Conservation (phyloP, 305 asterid species). For the Caryopteris hybrid region DNA sequence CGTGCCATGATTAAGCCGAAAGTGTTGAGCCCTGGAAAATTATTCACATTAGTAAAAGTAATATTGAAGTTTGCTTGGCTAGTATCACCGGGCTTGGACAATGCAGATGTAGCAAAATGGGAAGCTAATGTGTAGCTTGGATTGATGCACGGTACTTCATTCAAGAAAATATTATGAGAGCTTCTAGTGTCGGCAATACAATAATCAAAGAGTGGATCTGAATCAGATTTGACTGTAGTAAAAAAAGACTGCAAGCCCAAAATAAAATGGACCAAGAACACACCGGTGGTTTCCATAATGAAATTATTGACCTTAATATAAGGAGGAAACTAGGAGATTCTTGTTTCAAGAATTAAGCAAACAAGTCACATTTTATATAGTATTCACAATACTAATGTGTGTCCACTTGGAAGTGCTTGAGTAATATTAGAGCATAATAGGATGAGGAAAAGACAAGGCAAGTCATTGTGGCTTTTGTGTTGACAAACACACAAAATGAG, state of each 20-base stretch:
- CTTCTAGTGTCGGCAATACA: slow-evolving; percentile 33
- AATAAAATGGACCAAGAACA: slow-evolving; percentile 12
- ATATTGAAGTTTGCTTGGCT: slow-evolving; percentile 23
- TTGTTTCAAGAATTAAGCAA: neutral
- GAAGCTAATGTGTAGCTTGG: slow-evolving; percentile 29
- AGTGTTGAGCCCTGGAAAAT: slow-evolving; percentile 49
- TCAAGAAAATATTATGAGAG: slow-evolving; percentile 14
- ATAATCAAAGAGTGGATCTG: slow-evolving; percentile 48
- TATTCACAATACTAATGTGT: neutral
- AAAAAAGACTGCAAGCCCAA: slow-evolving; percentile 15
- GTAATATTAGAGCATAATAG: slow-evolving; percentile 44
- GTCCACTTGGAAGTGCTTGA: slow-evolving; percentile 24
- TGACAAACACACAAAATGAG: neutral
- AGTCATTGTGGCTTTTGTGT: no score
- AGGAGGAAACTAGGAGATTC: neutral
- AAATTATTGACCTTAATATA: no score
- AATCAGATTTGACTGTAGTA: slow-evolving; percentile 27
- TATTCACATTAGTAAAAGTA: slow-evolving; percentile 20
- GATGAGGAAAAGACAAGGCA: slow-evolving; percentile 27
- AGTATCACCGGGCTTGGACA: slow-evolving; percentile 33
- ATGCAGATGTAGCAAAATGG: slow-evolving; percentile 36
- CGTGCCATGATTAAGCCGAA: slow-evolving; percentile 46
- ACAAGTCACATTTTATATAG: slow-evolving; percentile 7
- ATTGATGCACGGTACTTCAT: slow-evolving; percentile 41
- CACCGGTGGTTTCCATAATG: slow-evolving; percentile 19